Base-by-base conservation (phyloP, 352 stramenopile species). In the Albugo laibachii region DNA sequence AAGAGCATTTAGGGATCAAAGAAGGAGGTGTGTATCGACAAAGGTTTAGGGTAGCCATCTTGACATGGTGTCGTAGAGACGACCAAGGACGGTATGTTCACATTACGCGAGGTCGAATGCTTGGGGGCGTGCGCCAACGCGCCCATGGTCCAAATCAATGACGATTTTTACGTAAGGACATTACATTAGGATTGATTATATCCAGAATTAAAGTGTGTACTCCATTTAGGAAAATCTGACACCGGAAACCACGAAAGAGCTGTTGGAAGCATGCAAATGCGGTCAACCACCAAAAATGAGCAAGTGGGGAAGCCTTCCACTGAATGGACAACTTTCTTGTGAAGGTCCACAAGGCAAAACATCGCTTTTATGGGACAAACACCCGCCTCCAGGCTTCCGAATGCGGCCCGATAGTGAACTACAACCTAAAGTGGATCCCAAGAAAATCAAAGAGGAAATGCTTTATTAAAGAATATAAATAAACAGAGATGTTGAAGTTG, bases 121-220 rank as follows among this genome's bases (percentile, higher is more conserved):
- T 80, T 99, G 34, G 96, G 96, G 45, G 91, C 95, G 6, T 99
- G 96, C 72, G 83, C 95, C 5, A 99, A 99, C 74, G 96, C 96
- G 10, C 96, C 96, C 45, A 99, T 99, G 96, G 78, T 99, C 42
- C 95, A 99, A 79, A 92, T 99, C 58, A 98, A 98, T 68, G 93
- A 98, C 70, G 94, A 98, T 71, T 98, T 97, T 51, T 86, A 92
- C 57, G 61, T 72, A 48, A 50, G 56, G 66, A 45, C 40, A 52
- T 48, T 39, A 12, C 27, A 15, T 13, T 47, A 55, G 39, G 50
- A 20, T 20, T 14, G 14, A 41, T 4, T 11, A 36, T 18, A 41
- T 3, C 8, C 19, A 8, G 8, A 10, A 19, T 21, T 43, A 8
- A 21, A 43, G 38, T 21, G 38, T 43, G 38, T 43, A 21, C 38